phyloP scores from a whole-genome alignment of 1,139 yeast genomes.

The Pneumocystis carinii region DNA sequence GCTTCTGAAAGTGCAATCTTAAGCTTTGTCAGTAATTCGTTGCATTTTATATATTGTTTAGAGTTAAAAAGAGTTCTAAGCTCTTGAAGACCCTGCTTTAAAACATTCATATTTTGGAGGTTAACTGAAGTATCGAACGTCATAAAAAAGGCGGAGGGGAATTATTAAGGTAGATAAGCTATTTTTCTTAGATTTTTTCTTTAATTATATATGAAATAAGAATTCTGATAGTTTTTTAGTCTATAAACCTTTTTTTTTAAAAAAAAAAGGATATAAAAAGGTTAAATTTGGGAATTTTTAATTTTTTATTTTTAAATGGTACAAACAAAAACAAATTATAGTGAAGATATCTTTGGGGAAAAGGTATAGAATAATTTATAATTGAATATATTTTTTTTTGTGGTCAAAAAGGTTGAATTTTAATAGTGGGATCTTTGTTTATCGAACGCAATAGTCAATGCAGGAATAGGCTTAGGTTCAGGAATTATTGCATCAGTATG shows the following conservation, averaged over 20 bases:
- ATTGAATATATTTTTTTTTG: background rate
- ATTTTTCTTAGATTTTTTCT: too few relatives aligned
- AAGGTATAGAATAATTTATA: conserved; percentile 31
- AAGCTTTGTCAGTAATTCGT: background rate
- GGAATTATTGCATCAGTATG: conserved; percentile 92
- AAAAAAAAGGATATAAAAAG: background rate
- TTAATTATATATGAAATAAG: background rate
- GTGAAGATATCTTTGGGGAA: conserved; percentile 56
- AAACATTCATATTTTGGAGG: background rate
- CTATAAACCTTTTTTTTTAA: background rate
- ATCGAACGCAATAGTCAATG: conserved; percentile 84
- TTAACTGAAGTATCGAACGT: background rate
- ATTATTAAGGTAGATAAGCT: background rate
- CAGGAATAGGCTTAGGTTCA: conserved; percentile 94
- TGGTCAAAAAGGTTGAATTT: background rate
- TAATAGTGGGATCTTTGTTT: conserved; percentile 83
- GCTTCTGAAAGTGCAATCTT: background rate
- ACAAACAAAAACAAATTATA: background rate
- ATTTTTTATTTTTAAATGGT: background rate
- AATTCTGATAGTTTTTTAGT: background rate
- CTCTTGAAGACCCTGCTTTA: background rate
- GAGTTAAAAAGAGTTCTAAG: background rate
- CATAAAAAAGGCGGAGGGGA: background rate
- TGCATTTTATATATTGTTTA: background rate
- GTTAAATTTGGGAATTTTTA: background rate